Conservation (phyloP, 2,329 filamentous ascomycete genomes). For the Aspergillus sp. region DNA sequence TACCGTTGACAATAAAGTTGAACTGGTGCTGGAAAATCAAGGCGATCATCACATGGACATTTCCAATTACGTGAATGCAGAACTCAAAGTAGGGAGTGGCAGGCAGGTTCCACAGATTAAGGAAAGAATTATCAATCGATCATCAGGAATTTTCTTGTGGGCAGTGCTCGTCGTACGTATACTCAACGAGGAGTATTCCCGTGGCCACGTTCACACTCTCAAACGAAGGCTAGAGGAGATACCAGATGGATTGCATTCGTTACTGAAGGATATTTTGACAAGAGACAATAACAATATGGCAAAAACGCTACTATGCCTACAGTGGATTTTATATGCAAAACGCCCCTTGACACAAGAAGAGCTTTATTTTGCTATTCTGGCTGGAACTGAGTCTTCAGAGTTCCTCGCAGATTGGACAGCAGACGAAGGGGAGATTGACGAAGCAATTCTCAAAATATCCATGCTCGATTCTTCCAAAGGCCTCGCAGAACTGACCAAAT, state of each 20-base stretch:
- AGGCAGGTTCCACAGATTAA: slow-evolving; percentile 26
- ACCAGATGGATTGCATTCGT: slow-evolving; percentile 39
- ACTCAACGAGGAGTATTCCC: slow-evolving; percentile 40
- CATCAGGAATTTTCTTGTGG: slow-evolving; percentile 49
- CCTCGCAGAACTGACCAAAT: slow-evolving; percentile 29
- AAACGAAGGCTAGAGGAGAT: slow-evolving; percentile 38
- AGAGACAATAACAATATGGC: slow-evolving; percentile 46
- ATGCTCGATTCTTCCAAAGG: slow-evolving; percentile 31
- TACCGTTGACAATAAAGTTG: slow-evolving; percentile 25
- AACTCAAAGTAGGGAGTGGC: slow-evolving; percentile 26
- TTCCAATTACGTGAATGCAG: slow-evolving; percentile 31
- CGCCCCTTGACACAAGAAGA: background rate
- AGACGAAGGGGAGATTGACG: background rate
- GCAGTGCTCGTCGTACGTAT: slow-evolving; percentile 45
- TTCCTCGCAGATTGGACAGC: background rate
- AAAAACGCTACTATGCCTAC: slow-evolving; percentile 46
- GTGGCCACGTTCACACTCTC: slow-evolving; percentile 30
- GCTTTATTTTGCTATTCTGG: slow-evolving; percentile 4
- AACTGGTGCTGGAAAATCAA: slow-evolving; percentile 40
- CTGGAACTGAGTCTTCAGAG: background rate
- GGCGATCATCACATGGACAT: slow-evolving; percentile 40
- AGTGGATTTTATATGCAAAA: slow-evolving; percentile 54
- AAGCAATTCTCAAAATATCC: slow-evolving; percentile 8
- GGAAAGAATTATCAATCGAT: slow-evolving; percentile 33
- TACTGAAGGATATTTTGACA: slow-evolving; percentile 45